phyloP scores from a whole-genome alignment of 1,284 basidiomycete species.

The Athelia sp. region DNA sequence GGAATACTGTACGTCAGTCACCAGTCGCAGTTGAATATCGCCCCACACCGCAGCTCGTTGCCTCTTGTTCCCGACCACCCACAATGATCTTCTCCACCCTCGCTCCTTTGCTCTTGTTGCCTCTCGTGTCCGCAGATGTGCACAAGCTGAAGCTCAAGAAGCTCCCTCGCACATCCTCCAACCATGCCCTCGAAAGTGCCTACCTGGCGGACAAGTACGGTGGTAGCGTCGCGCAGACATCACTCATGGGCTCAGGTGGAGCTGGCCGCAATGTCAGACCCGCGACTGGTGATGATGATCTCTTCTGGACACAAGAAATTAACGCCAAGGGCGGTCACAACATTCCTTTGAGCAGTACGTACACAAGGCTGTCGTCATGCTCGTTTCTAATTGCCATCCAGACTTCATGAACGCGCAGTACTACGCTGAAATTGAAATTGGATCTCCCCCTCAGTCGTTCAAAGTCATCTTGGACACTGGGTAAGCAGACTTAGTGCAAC shows the following conservation, averaged over 20 bases:
- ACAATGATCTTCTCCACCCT: conserved; percentile 69
- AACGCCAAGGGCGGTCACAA: conserved; percentile 77
- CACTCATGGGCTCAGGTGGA: conserved; percentile 71
- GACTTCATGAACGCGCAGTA: conserved; percentile 99
- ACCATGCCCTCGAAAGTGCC: conserved; percentile 71
- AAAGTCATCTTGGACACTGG: conserved; percentile 75
- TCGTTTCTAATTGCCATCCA: conserved; percentile 14
- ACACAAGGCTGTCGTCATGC: conserved; percentile 1
- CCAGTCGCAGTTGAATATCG: conserved; percentile 14
- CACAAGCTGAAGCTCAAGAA: conserved; percentile 88
- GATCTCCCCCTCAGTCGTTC: conserved; percentile 74
- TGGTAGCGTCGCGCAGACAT: conserved; percentile 51
- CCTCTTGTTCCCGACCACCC: conserved; percentile 25
- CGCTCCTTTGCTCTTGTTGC: conserved; percentile 55
- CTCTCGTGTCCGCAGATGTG: conserved; percentile 65
- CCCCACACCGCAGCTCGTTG: conserved; percentile 11
- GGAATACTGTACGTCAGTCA: conserved; percentile 14
- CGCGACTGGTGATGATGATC: conserved; percentile 50
- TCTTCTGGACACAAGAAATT: conserved; percentile 77
- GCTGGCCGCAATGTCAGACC: conserved; percentile 58
- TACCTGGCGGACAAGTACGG: conserved; percentile 90
- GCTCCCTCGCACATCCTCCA: conserved; percentile 54
- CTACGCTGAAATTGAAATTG: conserved; percentile 85
- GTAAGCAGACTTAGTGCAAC: conserved; percentile 24
- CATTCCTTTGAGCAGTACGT: conserved; percentile 88